Evolutionary conservation across 2,329 filamentous ascomycete genomes (phyloP), one percentile per base, ranked within the genome.

Genomic region (Pseudocercospora crystallina): DNA sequence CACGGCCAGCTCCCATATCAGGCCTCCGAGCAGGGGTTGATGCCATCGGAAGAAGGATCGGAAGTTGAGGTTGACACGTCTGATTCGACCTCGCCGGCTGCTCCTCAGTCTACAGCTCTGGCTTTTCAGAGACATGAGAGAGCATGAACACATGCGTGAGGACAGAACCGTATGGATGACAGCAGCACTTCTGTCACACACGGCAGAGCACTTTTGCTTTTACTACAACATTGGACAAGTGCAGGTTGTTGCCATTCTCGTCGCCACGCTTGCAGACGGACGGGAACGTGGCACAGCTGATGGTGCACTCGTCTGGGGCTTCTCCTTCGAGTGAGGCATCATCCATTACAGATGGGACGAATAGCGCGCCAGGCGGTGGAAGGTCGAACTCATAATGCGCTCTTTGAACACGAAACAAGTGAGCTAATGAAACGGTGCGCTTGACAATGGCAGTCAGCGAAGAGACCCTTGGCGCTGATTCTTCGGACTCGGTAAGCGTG

Each of bases 161-260:
- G 43, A 35, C 47, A 35, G 47, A 53, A 29, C 12, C 12, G 26
- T 10, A 37, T 5, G 13, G 12, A 36, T 17, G 15, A 29, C 8
- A 8, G 33, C 32, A 17, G 29, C 13, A 11, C 33, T 14, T 31
- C 12, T 35, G n/a, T 46, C 50, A 51, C n/a, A 33, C 12, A 10
- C 33, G 32, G 47, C 83, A 86, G 41, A 86, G 68, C 5, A 87
- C 84, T 59, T 79, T 80, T n/a, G 83, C 81, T 69, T 85, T 87
- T 51, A 79, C 73, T 57, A 87, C 80, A 39, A 86, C 76, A 63
- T 86, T 87, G 36, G 76, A 74, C 54, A 81, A 79, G 61, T 85
- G 79, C 60, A 80, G 68, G 55, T 83, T 78, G 34, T 78, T 76
- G 17, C 84, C 84, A 54, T 77, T 80, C 69, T 85, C 83, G 65